Evolutionary conservation across 352 stramenopile genomes (phyloP).

Genomic region (Globisporangium okanoganense): DNA sequence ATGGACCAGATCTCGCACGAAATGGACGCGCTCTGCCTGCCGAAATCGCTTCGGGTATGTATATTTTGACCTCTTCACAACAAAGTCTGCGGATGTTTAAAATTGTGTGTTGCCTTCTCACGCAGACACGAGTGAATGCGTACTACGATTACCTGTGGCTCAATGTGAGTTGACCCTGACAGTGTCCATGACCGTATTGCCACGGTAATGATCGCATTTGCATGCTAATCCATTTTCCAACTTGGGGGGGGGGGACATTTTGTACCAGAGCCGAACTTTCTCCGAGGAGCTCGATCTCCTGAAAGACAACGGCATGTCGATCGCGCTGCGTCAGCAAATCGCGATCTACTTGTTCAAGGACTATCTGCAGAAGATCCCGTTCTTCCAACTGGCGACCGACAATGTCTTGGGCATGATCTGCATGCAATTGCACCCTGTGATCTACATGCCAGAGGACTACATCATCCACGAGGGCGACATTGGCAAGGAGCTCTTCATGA

Average conservation of each 20-base stretch:
- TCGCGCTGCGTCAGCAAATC: constrained; percentile 48
- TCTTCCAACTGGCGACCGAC: constrained; percentile 64
- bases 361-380: constrained; percentile 63
- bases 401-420: constrained; percentile 65
- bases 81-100: background rate
- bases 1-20: constrained; percentile 68
- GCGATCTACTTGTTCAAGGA: constrained; percentile 73
- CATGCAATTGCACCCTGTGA: constrained; percentile 60
- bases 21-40: constrained; percentile 56
- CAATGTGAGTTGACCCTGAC: constrained; percentile 27
- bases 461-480: constrained; percentile 67
- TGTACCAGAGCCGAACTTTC: constrained; percentile 41
- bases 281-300: constrained; percentile 58
- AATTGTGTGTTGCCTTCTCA: background rate
- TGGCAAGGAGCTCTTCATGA: constrained; percentile 67
- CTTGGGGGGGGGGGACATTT: background rate
- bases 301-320: constrained; percentile 59
- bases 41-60: constrained; percentile 44
- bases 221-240: background rate
- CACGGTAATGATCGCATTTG: too few relatives aligned
- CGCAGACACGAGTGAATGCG: constrained; percentile 39
- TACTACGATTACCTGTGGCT: constrained; percentile 77
- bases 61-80: background rate
- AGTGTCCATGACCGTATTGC: background rate
- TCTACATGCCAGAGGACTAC: constrained; percentile 63